Percentiles rank a stretch among this genome's conserved stretches.
Conservation (phyloP, 345 rosid species). For the Ceriops tagal region DNA sequence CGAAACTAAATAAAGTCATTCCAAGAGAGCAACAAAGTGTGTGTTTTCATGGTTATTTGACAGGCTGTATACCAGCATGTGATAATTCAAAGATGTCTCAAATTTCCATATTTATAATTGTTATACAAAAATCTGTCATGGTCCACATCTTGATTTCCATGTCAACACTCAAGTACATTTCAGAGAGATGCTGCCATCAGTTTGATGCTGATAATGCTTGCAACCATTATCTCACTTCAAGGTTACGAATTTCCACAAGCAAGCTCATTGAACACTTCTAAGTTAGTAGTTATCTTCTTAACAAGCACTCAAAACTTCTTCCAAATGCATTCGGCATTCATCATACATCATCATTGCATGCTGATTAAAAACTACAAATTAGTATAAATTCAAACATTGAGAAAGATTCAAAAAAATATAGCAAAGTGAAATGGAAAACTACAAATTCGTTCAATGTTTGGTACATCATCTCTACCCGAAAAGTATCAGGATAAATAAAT, state of each 20-base stretch:
- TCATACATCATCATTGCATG: constrained; percentile 49
- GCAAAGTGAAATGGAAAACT: constrained; percentile 4
- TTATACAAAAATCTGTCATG: too few relatives aligned
- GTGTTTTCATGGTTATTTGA: too few relatives aligned
- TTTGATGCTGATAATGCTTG: too few relatives aligned
- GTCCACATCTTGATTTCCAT: too few relatives aligned
- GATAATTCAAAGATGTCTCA: too few relatives aligned
- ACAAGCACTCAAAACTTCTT: constrained; percentile 14
- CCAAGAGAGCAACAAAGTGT: too few relatives aligned
- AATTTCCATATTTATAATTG: too few relatives aligned
- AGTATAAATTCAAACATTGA: background rate
- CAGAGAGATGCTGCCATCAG: too few relatives aligned
- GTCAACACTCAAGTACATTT: too few relatives aligned
- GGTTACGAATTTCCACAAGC: background rate
- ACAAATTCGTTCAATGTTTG: constrained; percentile 2
- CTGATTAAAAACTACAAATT: constrained; percentile 30
- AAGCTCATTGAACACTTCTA: constrained; percentile 11
- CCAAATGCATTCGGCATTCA: constrained; percentile 19
- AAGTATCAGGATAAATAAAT: background rate
- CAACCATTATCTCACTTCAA: too few relatives aligned
- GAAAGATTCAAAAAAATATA: background rate
- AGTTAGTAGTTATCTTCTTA: constrained; percentile 9
- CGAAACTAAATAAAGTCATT: too few relatives aligned
- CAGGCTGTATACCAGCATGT: too few relatives aligned
- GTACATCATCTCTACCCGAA: constrained; percentile 11